A percentile compares a stretch with the other conserved stretches of the same genome.
Conservation (phyloP, 2,329 filamentous ascomycete species). For the Gremmenia infestans region DNA sequence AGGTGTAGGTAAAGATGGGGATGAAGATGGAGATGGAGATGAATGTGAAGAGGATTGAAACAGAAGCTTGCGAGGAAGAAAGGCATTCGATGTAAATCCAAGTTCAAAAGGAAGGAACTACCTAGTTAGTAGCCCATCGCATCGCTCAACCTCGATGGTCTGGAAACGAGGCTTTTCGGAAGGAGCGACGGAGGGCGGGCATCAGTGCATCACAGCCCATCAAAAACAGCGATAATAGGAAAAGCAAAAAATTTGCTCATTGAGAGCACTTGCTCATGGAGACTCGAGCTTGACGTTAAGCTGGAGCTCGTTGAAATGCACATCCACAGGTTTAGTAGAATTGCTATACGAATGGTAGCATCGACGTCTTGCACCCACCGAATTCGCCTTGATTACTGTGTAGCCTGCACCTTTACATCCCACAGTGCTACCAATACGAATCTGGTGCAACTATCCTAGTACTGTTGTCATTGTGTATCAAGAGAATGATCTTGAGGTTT, state of each 20-base stretch:
- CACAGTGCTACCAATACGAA: too few species aligned
- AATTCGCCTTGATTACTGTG: too few species aligned
- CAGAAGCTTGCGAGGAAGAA: neutral
- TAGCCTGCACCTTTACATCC: too few species aligned
- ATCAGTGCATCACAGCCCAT: neutral
- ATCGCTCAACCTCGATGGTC: neutral
- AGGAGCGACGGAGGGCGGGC: constrained; percentile 1
- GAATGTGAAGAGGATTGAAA: neutral
- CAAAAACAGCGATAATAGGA: neutral
- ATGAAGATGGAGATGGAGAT: constrained; percentile 2
- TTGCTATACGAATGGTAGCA: too few species aligned
- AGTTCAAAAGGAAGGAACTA: neutral
- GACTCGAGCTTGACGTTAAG: too few species aligned
- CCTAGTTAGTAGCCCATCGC: neutral
- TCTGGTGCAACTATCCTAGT: too few species aligned
- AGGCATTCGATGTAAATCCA: neutral
- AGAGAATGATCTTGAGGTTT: too few species aligned
- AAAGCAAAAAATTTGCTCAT: neutral
- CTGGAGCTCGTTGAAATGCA: too few species aligned
- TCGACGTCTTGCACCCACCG: too few species aligned
- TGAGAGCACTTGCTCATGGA: neutral
- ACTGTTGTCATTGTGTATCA: too few species aligned
- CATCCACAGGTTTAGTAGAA: too few species aligned
- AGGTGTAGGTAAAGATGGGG: neutral
- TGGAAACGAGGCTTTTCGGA: neutral